Conservation (phyloP, 148 eudicot species). For the Camellia sinensis region DNA sequence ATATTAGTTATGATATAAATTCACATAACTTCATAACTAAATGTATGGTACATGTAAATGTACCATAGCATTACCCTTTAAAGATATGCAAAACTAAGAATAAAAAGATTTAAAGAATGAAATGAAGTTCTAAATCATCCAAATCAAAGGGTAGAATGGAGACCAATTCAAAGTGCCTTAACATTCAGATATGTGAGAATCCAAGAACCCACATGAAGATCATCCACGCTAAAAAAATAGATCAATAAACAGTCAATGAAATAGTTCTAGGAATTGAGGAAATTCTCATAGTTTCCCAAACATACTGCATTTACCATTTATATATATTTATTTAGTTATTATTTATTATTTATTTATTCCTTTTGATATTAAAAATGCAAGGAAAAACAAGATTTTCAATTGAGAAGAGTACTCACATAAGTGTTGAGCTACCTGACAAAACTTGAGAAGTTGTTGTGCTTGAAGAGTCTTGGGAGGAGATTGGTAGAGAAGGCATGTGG, state of each 20-base stretch:
- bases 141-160: slow-evolving; percentile 2
- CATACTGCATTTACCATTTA: no score
- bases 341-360: no score
- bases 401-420: slow-evolving; percentile 57
- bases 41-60: no score
- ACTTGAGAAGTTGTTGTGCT: slow-evolving; percentile 89
- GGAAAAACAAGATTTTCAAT: not conserved
- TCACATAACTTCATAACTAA: no score
- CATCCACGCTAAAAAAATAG: slow-evolving; percentile 13
- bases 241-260: not conserved
- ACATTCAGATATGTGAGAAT: not conserved
- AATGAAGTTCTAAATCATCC: not conserved
- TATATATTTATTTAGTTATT: no score
- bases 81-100: no score
- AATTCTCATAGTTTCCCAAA: not conserved
- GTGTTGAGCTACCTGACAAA: slow-evolving; percentile 96
- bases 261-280: not conserved
- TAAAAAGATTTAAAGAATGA: not conserved
- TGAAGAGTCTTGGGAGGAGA: slow-evolving; percentile 75
- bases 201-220: slow-evolving; percentile 14
- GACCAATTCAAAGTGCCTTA: slow-evolving; percentile 17
- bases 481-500: slow-evolving; percentile 66
- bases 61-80: no score
- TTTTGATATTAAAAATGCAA: not conserved
- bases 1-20: no score